Percentiles rank a stretch among this genome's conserved stretches.
phyloP scores from a whole-genome alignment of 225 moss, liverwort and hornwort genomes.

The Marchantia paleacea region DNA sequence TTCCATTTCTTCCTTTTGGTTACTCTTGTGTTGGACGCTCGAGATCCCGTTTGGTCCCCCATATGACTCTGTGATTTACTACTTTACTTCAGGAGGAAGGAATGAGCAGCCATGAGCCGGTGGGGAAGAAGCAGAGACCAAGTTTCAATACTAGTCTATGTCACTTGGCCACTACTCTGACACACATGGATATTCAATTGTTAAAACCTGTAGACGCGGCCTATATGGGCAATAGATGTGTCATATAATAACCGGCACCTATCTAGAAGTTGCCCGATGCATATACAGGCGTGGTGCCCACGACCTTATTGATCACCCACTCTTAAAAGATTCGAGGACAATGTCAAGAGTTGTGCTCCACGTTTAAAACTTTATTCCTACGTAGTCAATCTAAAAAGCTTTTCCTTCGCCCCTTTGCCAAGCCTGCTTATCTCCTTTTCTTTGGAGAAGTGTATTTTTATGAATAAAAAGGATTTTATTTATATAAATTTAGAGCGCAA shows the following conservation, averaged over 20 bases:
- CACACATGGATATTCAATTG: background rate
- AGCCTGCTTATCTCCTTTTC: background rate
- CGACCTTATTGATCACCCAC: background rate
- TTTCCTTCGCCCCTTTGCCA: background rate
- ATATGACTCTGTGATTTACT: too few relatives aligned
- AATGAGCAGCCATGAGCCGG: too few relatives aligned
- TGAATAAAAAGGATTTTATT: background rate
- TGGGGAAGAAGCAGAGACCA: too few relatives aligned
- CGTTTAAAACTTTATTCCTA: conserved; percentile 10
- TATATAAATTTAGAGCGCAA: background rate
- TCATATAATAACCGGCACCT: background rate
- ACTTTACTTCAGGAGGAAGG: too few relatives aligned
- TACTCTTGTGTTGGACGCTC: too few relatives aligned
- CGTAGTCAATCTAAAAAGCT: background rate
- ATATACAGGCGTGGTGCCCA: background rate
- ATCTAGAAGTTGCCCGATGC: background rate
- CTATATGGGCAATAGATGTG: background rate
- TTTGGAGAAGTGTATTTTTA: background rate
- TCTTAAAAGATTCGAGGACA: conserved; percentile 17
- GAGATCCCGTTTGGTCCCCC: too few relatives aligned
- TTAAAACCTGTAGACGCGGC: background rate
- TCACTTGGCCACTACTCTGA: background rate
- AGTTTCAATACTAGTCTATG: background rate
- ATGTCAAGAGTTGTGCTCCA: conserved; percentile 14
- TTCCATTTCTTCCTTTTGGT: too few relatives aligned